A percentile compares a stretch with the other conserved stretches of the same genome.
These are phyloP conservation scores for Boletus sp. DNA, from an alignment of 768 basidiomycete species.

Conservation along the genomic window DNA sequence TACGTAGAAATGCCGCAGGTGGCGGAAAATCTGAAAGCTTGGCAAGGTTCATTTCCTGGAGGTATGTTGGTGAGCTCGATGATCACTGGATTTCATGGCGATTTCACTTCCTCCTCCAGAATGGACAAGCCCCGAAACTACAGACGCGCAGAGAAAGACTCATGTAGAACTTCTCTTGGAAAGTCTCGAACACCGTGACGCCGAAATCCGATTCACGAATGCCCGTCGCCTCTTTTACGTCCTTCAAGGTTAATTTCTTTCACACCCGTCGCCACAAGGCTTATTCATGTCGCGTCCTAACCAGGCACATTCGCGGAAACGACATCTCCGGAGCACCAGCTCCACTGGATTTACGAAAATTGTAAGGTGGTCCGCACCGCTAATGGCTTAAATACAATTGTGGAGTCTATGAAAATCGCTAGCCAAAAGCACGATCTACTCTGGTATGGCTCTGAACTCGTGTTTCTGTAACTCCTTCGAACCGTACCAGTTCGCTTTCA, in stretches of 20 bases:
- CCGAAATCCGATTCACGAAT: conserved; percentile 81
- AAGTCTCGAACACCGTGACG: conserved; percentile 81
- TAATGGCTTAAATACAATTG: conserved; percentile 78
- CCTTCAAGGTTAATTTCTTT: conserved; percentile 65
- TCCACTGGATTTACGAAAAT: conserved; percentile 95
- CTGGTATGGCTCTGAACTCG: conserved; percentile 44
- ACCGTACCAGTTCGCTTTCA: conserved; percentile 57
- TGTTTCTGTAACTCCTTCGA: neutral
- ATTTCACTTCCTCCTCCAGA: conserved; percentile 39
- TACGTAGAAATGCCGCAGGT: conserved; percentile 94
- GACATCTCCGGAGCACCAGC: conserved; percentile 86
- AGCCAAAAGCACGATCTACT: conserved; percentile 82
- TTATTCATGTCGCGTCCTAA: conserved; percentile 9
- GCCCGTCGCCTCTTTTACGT: conserved; percentile 87
- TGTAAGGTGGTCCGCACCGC: conserved; percentile 79
- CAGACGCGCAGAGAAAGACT: conserved; percentile 57
- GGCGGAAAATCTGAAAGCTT: conserved; percentile 81
- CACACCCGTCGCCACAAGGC: neutral
- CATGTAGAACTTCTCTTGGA: conserved; percentile 82
- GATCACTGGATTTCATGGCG: neutral
- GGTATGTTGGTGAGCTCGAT: conserved; percentile 43
- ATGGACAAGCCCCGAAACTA: conserved; percentile 66
- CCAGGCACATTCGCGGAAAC: conserved; percentile 90
- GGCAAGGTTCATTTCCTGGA: conserved; percentile 78
- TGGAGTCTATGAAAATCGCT: conserved; percentile 88